phyloP scores from a whole-genome alignment of 164 flowering plant genomes.

The Saururus chinensis region DNA sequence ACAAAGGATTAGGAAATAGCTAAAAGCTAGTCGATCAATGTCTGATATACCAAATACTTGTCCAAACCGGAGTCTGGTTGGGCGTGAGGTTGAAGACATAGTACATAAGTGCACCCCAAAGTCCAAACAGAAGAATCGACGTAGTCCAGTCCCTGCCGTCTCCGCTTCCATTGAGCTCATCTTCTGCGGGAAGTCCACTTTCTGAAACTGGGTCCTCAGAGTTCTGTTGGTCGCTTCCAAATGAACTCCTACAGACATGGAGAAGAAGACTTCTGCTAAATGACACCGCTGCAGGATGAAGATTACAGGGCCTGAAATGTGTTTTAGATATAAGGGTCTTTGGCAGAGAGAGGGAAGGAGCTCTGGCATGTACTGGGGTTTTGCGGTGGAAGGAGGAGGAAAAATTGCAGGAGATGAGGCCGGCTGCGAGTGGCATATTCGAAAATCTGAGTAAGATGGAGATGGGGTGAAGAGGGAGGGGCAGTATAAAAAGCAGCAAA shows the following conservation, averaged over 20 bases:
- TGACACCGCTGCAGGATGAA: not conserved
- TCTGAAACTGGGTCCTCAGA: constrained; percentile 23
- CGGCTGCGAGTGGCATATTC: constrained; percentile 10
- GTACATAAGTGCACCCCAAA: constrained; percentile 69
- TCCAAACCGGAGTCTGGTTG: constrained; percentile 71
- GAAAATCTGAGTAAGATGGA: no score
- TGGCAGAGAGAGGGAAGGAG: constrained; percentile 4
- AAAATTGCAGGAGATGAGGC: constrained; percentile 43
- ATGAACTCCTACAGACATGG: constrained; percentile 25
- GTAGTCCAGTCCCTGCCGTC: constrained; percentile 68
- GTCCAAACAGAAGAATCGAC: constrained; percentile 54
- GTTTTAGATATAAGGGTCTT: constrained; percentile 6
- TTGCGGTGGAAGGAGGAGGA: constrained; percentile 5
- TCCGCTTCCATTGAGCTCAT: constrained; percentile 11
- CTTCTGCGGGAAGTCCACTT: constrained; percentile 13
- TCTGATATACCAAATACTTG: not conserved
- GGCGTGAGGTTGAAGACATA: constrained; percentile 80
- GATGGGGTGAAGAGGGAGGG: not conserved
- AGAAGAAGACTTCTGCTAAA: constrained; percentile 14
- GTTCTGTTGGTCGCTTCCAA: constrained; percentile 13
- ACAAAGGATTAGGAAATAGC: not conserved
- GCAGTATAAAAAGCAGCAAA: not conserved
- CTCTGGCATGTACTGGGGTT: not conserved
- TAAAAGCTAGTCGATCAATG: not conserved
- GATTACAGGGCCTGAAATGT: constrained; percentile 10